Evolutionary conservation across 768 basidiomycete genomes (phyloP), one percentile per base, ranked within the genome.

Genomic region (Fomitopsis serialis): DNA sequence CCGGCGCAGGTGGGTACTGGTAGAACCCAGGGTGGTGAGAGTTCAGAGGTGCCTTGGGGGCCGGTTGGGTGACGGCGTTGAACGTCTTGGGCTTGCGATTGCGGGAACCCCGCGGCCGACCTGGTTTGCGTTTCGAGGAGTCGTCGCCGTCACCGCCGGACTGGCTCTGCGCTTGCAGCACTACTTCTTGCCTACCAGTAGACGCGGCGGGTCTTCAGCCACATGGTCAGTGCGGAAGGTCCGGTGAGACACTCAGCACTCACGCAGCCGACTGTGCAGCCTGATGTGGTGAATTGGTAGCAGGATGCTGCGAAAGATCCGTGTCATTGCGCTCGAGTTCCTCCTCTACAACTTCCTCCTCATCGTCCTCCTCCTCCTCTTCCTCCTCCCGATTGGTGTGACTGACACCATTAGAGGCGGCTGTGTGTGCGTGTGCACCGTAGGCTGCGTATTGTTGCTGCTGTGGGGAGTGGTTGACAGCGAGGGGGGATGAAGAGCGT

Each of bases 21-120:
- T 79, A 76, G 63, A 79, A 78, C 9, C 61, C 61, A 22, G 63
- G 61, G 52, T 66, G 65, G 34, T 63, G 60, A 35, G 61, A 42
- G 61, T 61, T 61, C 59, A 57, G 34, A 51, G 66, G 63, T 21
- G 61, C 58, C 37, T 73, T 73, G 21, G 66, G 48, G 6, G 15
- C 37, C 15, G 37, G 15, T 15, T 5, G 5, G 6, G 37, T 29
- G 63, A 55, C 40, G 63, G 48, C 17, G 59, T 54, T 13, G 65
- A 64, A 17, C 68, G 64, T 40, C 67, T 66, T 47, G 76, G 72
- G 67, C 48, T 75, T 85, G 58, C 83, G 77, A 61, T 87, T 90
- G 67, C 89, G 89, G 13, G 88, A 89, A 24, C 89, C 89, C 56
- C 85, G 76, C 32, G 89, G 89, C 55, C 89, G 81, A 58, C 89